Evolutionary conservation across 2,329 filamentous ascomycete genomes (phyloP).

Genomic region (Verticillium zaregamsianum): DNA sequence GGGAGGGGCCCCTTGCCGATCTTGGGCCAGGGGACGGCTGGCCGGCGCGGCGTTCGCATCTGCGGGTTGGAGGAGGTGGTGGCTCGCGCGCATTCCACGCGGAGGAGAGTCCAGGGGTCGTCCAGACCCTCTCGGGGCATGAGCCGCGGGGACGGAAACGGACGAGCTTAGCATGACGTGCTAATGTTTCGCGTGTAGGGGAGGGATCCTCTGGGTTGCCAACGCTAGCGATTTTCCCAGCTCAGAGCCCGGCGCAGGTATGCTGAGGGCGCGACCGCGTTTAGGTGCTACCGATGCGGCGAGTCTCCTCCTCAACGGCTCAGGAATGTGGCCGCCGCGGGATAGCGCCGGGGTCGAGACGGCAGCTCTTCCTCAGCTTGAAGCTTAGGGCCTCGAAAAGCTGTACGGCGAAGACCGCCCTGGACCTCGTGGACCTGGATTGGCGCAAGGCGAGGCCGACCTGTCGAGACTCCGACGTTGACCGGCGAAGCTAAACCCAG

Average conservation of each 20-base stretch:
- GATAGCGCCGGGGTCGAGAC: neutral
- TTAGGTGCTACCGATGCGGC: neutral
- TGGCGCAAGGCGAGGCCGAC: neutral
- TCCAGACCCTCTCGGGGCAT: slow-evolving; percentile 12
- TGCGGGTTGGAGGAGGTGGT: slow-evolving; percentile 8
- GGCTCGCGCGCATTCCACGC: slow-evolving; percentile 9
- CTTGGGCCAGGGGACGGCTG: neutral
- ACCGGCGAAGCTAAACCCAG: neutral
- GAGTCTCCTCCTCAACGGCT: neutral
- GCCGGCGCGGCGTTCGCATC: slow-evolving; percentile 3
- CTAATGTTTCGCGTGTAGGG: slow-evolving; percentile 28
- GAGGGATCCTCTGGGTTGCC: neutral
- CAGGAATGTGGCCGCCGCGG: neutral
- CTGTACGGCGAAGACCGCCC: neutral
- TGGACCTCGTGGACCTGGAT: neutral
- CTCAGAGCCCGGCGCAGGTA: neutral
- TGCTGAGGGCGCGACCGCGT: neutral
- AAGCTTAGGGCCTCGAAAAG: neutral
- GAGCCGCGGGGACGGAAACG: slow-evolving; percentile 14
- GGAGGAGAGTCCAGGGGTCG: neutral
- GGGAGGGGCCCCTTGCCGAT: neutral
- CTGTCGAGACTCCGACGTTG: neutral
- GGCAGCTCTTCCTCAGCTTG: neutral
- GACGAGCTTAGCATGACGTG: slow-evolving; percentile 30
- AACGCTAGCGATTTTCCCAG: neutral